Base-by-base conservation (phyloP, 2,329 filamentous ascomycete species). In the Claviceps digitariae region DNA sequence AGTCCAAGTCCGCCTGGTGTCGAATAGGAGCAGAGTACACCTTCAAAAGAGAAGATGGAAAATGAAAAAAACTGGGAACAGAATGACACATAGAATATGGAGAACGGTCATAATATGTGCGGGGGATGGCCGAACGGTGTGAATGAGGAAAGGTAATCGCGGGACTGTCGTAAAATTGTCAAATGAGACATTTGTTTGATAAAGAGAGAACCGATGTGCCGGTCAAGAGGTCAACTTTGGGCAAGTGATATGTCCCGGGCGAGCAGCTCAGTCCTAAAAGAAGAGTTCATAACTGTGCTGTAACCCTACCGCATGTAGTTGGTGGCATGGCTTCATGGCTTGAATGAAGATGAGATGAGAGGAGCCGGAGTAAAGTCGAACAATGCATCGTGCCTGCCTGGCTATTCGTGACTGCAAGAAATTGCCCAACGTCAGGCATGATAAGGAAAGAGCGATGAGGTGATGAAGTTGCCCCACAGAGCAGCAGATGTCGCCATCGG, bases 401-500 rank as follows among this genome's bases (percentile, higher is more conserved):
- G 23, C n/a, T 34, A 2, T 34, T 48, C 45, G 27, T 31, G 49
- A 17, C 6, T 17, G 17, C 25, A 17, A 10, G 9, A 34, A 44
- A 13, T 43, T 43, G 4, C 25, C 12, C 15, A 13, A 34, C 23
- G 52, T 21, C 20, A 21, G 43, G n/a, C n/a, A n/a, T n/a, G n/a
- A n/a, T n/a, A n/a, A n/a, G 31, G 27, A 51, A 48, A 38, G 48
- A 48, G 54, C 49, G 51, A 55, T 55, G 52, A 55, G 52, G 52
- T 36, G 52, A 50, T 55, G 52, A 13, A 29, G 21, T 31, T 7
- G 54, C 54, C 54, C 52, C 51, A 47, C 51, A 48, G 40, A 23
- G 40, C 9, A 34, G 38, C 8, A 29, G 45, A 57, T 57, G 55
- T 55, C 54, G 55, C 54, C 27, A 57, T 57, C 55, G 53, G 25